A percentile compares a stretch with the other conserved stretches of the same genome.
phyloP scores from a whole-genome alignment of 805 yeast genomes.

The Candida sonorensis region DNA sequence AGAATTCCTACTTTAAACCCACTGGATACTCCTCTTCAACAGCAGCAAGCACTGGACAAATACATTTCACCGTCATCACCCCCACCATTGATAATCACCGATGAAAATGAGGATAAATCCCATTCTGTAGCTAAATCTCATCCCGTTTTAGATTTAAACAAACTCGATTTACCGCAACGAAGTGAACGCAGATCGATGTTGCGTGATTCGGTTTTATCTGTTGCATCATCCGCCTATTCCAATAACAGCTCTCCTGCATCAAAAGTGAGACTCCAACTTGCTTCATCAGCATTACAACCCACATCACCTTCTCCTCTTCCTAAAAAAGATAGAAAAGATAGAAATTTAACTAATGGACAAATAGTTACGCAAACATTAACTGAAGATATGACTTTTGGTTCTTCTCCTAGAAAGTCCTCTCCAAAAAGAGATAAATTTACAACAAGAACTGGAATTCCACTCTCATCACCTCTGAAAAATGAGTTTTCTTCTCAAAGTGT shows the following conservation, averaged over 20 bases:
- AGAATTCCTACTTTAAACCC: conserved; percentile 18
- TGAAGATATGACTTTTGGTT: conserved; percentile 19
- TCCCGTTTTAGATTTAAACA: too few relatives aligned
- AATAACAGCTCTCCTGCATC: not conserved
- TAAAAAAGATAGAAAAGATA: not conserved
- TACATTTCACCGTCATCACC: conserved; percentile 3
- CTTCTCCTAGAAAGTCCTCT: conserved; percentile 26
- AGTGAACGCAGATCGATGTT: conserved; percentile 15
- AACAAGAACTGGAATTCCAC: too few relatives aligned
- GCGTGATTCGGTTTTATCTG: conserved; percentile 9
- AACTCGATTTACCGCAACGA: conserved; percentile 24
- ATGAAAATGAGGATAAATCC: too few relatives aligned
- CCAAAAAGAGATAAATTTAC: conserved; percentile 16
- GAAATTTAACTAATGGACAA: not conserved
- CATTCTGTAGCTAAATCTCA: too few relatives aligned
- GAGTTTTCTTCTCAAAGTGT: too few relatives aligned
- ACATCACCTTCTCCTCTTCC: conserved; percentile 2
- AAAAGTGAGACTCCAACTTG: too few relatives aligned
- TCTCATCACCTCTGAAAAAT: conserved; percentile 15
- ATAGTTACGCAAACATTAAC: conserved; percentile 5
- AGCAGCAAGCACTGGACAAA: conserved; percentile 13
- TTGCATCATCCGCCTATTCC: conserved; percentile 12
- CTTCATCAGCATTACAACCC: too few relatives aligned
- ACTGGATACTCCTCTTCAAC: conserved; percentile 17
- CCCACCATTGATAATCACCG: too few relatives aligned